Conservation (phyloP, 805 yeast genomes). For the Soucietia sequanensis region DNA sequence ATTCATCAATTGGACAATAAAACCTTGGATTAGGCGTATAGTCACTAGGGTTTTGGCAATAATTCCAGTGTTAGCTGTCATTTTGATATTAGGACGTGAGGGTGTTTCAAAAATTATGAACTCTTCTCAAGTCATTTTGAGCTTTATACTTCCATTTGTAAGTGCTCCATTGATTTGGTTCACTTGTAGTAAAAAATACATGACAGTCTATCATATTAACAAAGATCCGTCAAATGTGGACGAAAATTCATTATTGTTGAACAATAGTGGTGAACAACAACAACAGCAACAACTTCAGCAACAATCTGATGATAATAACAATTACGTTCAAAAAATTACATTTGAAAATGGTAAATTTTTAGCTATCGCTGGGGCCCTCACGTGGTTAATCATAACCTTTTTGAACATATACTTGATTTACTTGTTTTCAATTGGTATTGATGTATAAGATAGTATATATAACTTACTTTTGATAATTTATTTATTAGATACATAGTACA, state of each 20-base stretch:
- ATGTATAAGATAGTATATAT: slow-evolving; percentile 20
- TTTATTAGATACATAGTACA: no score
- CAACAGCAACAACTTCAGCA: slow-evolving; percentile 3
- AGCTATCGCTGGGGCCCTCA: slow-evolving; percentile 29
- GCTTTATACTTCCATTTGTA: slow-evolving; percentile 43
- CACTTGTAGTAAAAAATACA: slow-evolving; percentile 36
- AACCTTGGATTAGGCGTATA: slow-evolving; percentile 44
- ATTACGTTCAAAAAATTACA: slow-evolving; percentile 20
- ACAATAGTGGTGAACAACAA: slow-evolving; percentile 3
- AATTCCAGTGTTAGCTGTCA: slow-evolving; percentile 40
- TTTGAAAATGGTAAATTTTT: slow-evolving; percentile 40
- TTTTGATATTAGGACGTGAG: slow-evolving; percentile 38
- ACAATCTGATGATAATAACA: slow-evolving; percentile 1
- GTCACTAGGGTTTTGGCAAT: slow-evolving; percentile 42
- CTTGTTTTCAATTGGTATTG: slow-evolving; percentile 41
- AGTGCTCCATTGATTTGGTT: slow-evolving; percentile 47
- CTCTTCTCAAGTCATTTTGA: slow-evolving; percentile 43
- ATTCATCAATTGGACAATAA: slow-evolving; percentile 43
- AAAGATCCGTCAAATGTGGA: slow-evolving; percentile 6
- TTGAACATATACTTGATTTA: slow-evolving; percentile 41
- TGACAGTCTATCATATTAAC: slow-evolving; percentile 34
- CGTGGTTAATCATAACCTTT: slow-evolving; percentile 40
- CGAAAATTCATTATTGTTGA: slow-evolving; percentile 13
- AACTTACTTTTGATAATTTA: slow-evolving; percentile 3
- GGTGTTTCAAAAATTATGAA: slow-evolving; percentile 46